phyloP scores from a whole-genome alignment of 306 rosid species.

The Phaseolus lunatus region DNA sequence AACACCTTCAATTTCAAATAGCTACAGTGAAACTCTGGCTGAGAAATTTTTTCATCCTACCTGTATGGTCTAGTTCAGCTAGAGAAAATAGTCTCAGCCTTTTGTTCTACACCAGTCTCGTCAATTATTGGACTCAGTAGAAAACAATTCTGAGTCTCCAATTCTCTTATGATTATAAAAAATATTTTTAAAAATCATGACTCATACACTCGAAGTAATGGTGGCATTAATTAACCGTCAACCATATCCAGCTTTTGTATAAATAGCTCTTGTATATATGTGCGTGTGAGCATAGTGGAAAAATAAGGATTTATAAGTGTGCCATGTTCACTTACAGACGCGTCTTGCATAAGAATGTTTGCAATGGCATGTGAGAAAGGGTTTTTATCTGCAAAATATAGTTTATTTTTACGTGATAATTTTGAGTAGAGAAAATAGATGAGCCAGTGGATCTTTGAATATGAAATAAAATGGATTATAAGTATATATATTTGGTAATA shows the following conservation, averaged over 20 bases:
- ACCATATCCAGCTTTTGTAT: not conserved
- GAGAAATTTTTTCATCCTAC: slow-evolving; percentile 16
- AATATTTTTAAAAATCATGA: no score
- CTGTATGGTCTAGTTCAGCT: slow-evolving; percentile 36
- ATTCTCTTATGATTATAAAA: not conserved
- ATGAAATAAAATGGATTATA: not conserved
- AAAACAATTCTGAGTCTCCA: not conserved
- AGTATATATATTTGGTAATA: slow-evolving; percentile 4
- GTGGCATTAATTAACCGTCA: not conserved
- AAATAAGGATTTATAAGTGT: not conserved
- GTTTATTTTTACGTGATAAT: not conserved
- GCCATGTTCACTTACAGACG: not conserved
- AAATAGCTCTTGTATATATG: not conserved
- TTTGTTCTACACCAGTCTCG: slow-evolving; percentile 33
- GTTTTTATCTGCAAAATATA: not conserved
- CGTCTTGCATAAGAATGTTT: not conserved
- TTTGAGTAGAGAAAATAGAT: not conserved
- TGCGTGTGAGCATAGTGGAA: not conserved
- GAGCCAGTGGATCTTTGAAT: not conserved
- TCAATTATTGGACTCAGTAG: slow-evolving; percentile 41
- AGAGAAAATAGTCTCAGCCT: slow-evolving; percentile 38
- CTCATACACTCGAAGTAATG: not conserved
- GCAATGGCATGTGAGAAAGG: not conserved
- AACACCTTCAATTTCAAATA: no score
- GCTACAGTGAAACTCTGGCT: not conserved